Conservation (phyloP, 768 basidiomycete species). For the Psilocybe cubensis region DNA sequence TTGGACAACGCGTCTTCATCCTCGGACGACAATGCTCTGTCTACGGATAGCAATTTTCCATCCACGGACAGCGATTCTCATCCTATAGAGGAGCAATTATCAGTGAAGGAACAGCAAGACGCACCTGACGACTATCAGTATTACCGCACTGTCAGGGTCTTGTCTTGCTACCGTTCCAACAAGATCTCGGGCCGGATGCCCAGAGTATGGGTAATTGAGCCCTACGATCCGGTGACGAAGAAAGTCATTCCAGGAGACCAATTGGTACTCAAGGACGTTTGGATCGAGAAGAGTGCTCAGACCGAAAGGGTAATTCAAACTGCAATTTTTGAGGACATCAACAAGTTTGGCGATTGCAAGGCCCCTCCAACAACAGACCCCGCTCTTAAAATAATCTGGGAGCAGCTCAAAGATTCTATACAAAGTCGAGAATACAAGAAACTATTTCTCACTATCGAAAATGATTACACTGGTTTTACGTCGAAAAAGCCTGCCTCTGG, state of each 20-base stretch:
- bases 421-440: background rate
- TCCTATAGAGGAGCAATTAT: no score
- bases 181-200: slow-evolving; percentile 8
- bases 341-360: background rate
- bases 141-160: slow-evolving; percentile 10
- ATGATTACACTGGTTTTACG: background rate
- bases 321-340: background rate
- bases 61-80: no score
- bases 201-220: background rate
- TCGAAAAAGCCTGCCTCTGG: no score
- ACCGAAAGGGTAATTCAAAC: slow-evolving; percentile 4
- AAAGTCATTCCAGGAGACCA: background rate
- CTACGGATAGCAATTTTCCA: no score
- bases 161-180: slow-evolving; percentile 13
- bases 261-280: slow-evolving; percentile 3
- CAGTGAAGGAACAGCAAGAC: no score
- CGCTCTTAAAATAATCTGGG: background rate
- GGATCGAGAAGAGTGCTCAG: background rate
- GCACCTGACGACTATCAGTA: slow-evolving; percentile 2
- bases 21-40: no score
- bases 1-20: no score
- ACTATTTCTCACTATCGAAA: background rate
- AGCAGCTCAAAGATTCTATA: background rate
- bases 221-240: background rate
- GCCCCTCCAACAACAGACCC: background rate